Conservation (phyloP, 495 filamentous ascomycete species). For the Beverwykella pulmonaria region DNA sequence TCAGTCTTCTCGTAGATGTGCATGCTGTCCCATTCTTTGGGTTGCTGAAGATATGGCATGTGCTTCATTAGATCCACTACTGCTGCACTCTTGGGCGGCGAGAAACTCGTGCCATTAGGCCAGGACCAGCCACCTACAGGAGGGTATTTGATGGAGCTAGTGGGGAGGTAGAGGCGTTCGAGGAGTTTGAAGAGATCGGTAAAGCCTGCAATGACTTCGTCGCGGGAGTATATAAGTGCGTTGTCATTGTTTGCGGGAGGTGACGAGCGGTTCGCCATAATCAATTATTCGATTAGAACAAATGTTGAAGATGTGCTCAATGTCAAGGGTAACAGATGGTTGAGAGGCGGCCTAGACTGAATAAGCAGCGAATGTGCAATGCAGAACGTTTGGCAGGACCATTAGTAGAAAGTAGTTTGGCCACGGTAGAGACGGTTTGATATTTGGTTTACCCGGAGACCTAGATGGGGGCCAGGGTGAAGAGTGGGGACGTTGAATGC, state of each 20-base stretch:
- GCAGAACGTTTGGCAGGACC: too few species aligned
- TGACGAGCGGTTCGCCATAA: background rate
- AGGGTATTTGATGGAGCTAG: background rate
- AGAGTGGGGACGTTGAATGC: too few species aligned
- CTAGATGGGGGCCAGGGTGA: background rate
- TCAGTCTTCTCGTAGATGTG: background rate
- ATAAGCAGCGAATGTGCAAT: background rate
- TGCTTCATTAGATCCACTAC: background rate
- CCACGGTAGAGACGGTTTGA: background rate
- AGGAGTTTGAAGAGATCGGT: background rate
- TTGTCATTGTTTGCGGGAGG: background rate
- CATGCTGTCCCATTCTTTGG: background rate
- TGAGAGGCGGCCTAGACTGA: background rate
- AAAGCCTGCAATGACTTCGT: background rate
- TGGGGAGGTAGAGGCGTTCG: background rate
- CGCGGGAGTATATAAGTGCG: background rate
- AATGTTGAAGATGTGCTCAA: too few species aligned
- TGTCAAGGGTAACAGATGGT: too few species aligned
- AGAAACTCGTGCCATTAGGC: background rate
- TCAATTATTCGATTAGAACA: background rate
- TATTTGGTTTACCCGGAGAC: background rate
- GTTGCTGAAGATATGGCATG: background rate
- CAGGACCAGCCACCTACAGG: background rate
- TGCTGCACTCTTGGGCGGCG: background rate
- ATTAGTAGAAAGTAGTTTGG: background rate